These are phyloP conservation scores for Mycena rosella DNA, from an alignment of 768 basidiomycete genomes.

Conservation along the genomic window DNA sequence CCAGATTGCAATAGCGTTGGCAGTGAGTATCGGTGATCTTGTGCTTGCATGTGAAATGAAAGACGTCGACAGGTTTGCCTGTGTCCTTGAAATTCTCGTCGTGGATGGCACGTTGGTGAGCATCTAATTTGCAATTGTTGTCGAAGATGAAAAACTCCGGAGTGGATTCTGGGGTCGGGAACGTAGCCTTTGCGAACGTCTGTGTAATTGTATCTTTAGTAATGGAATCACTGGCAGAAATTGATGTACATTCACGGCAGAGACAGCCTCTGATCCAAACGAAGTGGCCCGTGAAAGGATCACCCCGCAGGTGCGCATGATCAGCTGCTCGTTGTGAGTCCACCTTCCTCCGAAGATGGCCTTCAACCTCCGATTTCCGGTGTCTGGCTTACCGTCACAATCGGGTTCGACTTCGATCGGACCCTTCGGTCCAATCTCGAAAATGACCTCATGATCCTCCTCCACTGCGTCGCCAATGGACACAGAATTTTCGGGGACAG, in stretches of 20 bases:
- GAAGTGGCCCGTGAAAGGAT: slow-evolving; percentile 26
- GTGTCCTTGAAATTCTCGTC: slow-evolving; percentile 31
- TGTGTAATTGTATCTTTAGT: not conserved
- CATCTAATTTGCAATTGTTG: slow-evolving; percentile 42
- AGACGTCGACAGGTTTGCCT: slow-evolving; percentile 32
- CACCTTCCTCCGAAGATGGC: slow-evolving; percentile 34
- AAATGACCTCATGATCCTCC: slow-evolving; percentile 10
- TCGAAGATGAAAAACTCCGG: slow-evolving; percentile 43
- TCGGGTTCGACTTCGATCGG: slow-evolving; percentile 5
- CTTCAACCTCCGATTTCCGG: slow-evolving; percentile 25
- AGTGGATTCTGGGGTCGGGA: slow-evolving; percentile 30
- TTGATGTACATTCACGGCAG: slow-evolving; percentile 11
- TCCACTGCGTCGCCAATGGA: not conserved
- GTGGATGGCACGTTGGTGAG: slow-evolving; percentile 28
- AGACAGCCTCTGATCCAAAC: slow-evolving; percentile 26
- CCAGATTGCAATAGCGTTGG: slow-evolving; percentile 35
- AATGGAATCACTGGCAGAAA: not conserved
- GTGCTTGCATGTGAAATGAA: slow-evolving; percentile 39
- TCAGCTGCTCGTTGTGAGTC: slow-evolving; percentile 37
- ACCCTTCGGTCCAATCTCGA: slow-evolving; percentile 2
- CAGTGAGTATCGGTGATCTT: slow-evolving; percentile 32
- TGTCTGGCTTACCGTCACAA: slow-evolving; percentile 26
- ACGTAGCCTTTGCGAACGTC: slow-evolving; percentile 24
- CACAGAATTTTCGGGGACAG: slow-evolving; percentile 18
- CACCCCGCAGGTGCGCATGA: slow-evolving; percentile 28